Percentiles rank a stretch among this genome's conserved stretches.
These are phyloP conservation scores for Albifimbria verrucaria DNA, from an alignment of 2,329 filamentous ascomycete species.

Conservation along the genomic window DNA sequence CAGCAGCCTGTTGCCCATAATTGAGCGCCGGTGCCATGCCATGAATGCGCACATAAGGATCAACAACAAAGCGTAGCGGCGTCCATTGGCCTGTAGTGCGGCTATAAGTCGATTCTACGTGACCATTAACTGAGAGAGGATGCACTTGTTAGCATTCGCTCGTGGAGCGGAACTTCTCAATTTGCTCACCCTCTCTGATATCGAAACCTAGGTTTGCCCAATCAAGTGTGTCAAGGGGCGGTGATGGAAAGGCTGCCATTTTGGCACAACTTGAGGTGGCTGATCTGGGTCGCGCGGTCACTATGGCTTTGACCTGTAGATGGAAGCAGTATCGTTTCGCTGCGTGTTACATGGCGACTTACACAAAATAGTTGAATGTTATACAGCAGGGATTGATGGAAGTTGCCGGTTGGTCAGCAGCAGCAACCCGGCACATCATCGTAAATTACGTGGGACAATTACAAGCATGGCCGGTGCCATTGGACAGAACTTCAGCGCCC, in stretches of 20 bases:
- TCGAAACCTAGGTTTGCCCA: slow-evolving; percentile 93
- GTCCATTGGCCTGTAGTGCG: slow-evolving; percentile 73
- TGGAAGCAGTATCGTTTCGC: too few relatives aligned
- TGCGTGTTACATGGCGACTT: too few relatives aligned
- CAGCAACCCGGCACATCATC: too few relatives aligned
- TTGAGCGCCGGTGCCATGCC: slow-evolving; percentile 95
- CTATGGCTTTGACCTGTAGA: too few relatives aligned
- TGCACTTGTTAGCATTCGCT: background rate
- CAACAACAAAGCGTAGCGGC: slow-evolving; percentile 71
- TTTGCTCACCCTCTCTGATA: slow-evolving; percentile 57
- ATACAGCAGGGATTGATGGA: too few relatives aligned
- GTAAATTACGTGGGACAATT: too few relatives aligned
- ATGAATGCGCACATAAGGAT: slow-evolving; percentile 84
- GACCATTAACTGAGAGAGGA: slow-evolving; percentile 72
- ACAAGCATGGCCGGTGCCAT: too few relatives aligned
- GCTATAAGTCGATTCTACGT: slow-evolving; percentile 85
- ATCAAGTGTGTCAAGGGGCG: slow-evolving; percentile 78
- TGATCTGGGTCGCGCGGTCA: too few relatives aligned
- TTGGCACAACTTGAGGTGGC: too few relatives aligned
- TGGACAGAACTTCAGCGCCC: too few relatives aligned
- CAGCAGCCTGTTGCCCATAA: slow-evolving; percentile 96
- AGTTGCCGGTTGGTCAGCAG: too few relatives aligned
- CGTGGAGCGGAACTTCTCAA: background rate
- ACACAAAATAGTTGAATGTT: too few relatives aligned
- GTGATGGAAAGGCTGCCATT: slow-evolving; percentile 67